These are phyloP conservation scores for Sporothrix sp. DNA, from an alignment of 2,329 filamentous ascomycete species.

Conservation along the genomic window DNA sequence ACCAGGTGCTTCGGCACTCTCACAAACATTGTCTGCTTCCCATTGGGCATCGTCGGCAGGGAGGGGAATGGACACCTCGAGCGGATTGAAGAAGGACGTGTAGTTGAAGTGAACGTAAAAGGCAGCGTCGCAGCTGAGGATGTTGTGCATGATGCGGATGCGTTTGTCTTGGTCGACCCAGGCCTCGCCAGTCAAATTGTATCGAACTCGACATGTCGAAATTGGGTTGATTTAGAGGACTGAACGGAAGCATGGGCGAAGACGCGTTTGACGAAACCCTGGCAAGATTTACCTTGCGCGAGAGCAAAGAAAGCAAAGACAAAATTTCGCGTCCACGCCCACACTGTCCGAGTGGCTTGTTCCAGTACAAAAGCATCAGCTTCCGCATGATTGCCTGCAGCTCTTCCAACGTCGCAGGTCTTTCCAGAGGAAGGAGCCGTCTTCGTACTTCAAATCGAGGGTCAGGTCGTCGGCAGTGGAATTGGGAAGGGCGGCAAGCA, in stretches of 20 bases:
- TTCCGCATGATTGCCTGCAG: slow-evolving; percentile 57
- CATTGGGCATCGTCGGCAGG: slow-evolving; percentile 65
- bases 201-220: slow-evolving; percentile 27
- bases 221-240: slow-evolving; percentile 47
- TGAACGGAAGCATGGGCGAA: slow-evolving; percentile 3
- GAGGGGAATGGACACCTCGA: slow-evolving; percentile 57
- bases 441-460: slow-evolving; percentile 30
- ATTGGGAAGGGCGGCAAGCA: slow-evolving; percentile 38
- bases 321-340: slow-evolving; percentile 52
- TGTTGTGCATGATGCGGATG: slow-evolving; percentile 53
- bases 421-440: slow-evolving; percentile 27
- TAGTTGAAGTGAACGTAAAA: slow-evolving; percentile 63
- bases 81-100: slow-evolving; percentile 50
- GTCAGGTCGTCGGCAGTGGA: slow-evolving; percentile 19
- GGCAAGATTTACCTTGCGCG: slow-evolving; percentile 47
- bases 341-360: slow-evolving; percentile 58
- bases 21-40: slow-evolving; percentile 50
- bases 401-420: slow-evolving; percentile 50
- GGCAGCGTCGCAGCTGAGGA: slow-evolving; percentile 55
- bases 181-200: slow-evolving; percentile 51
- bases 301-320: slow-evolving; percentile 45
- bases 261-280: slow-evolving; percentile 31
- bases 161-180: slow-evolving; percentile 67
- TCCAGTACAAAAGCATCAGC: slow-evolving; percentile 56
- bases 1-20: slow-evolving; percentile 57